These are phyloP conservation scores for Phycomyces nitens DNA, from an alignment of 192 early-diverging fungal genomes.

Conservation along the genomic window DNA sequence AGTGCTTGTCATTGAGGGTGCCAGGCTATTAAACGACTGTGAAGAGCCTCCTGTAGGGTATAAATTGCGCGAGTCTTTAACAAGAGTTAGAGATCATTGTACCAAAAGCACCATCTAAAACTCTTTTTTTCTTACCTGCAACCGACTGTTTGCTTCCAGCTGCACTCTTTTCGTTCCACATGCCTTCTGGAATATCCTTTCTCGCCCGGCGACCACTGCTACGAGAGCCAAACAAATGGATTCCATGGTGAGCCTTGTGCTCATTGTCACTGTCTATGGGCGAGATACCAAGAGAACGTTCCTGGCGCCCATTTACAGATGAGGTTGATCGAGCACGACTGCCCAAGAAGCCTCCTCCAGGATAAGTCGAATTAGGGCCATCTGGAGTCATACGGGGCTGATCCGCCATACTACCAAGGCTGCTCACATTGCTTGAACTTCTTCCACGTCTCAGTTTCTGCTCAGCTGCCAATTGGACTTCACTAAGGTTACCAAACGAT, in stretches of 20 bases:
- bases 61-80: not conserved
- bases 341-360: not conserved
- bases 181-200: not conserved
- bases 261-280: conserved; percentile 8
- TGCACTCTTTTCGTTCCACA: not conserved
- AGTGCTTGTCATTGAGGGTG: conserved; percentile 33
- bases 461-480: conserved; percentile 5
- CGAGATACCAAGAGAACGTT: not conserved
- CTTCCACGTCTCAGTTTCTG: conserved; percentile 6
- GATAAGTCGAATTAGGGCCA: not conserved
- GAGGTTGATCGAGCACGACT: conserved; percentile 10
- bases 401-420: not conserved
- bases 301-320: not conserved
- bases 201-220: conserved; percentile 6
- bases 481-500: conserved; percentile 12
- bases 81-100: not conserved
- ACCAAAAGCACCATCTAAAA: no score
- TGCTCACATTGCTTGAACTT: conserved; percentile 16
- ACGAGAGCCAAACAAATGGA: conserved; percentile 27
- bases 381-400: not conserved
- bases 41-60: not conserved
- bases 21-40: conserved; percentile 29
- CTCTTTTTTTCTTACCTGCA: not conserved
- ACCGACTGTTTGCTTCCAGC: not conserved
- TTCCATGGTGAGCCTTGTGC: conserved; percentile 4